These are phyloP conservation scores for Peronospora belbahrii DNA, from an alignment of 352 stramenopile genomes.

Conservation along the genomic window DNA sequence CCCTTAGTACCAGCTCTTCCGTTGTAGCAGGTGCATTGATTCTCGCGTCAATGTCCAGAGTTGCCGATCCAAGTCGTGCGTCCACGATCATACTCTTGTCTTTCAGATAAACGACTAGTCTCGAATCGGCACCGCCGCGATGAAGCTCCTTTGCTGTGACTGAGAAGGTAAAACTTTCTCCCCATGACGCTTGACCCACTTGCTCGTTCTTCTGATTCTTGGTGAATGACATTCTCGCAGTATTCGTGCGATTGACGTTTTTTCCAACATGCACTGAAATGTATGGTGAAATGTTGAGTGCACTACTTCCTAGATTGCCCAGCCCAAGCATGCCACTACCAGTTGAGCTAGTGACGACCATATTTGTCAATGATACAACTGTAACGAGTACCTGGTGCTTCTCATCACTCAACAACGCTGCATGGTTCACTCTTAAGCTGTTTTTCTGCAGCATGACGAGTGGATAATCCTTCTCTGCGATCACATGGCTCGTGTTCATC, in stretches of 20 bases:
- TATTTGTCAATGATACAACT: constrained; percentile 42
- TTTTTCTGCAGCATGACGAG: constrained; percentile 60
- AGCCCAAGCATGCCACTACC: constrained; percentile 59
- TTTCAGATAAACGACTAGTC: constrained; percentile 32
- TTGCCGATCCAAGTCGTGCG: constrained; percentile 23
- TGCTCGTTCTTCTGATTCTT: constrained; percentile 40
- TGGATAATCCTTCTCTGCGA: constrained; percentile 75
- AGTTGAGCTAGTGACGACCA: constrained; percentile 57
- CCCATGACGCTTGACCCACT: constrained; percentile 47
- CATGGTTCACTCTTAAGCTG: constrained; percentile 24
- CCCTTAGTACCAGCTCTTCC: constrained; percentile 28
- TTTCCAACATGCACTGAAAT: constrained; percentile 70
- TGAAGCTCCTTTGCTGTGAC: constrained; percentile 47
- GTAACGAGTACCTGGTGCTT: constrained; percentile 71
- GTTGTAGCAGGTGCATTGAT: constrained; percentile 15
- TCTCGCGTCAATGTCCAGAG: constrained; percentile 21
- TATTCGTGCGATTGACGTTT: constrained; percentile 62
- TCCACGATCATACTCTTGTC: constrained; percentile 38
- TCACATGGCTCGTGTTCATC: constrained; percentile 72
- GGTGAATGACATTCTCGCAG: constrained; percentile 53
- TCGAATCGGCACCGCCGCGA: constrained; percentile 20
- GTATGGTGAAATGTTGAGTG: constrained; percentile 73
- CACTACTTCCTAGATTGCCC: constrained; percentile 67
- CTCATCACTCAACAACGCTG: constrained; percentile 34
- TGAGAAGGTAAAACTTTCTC: constrained; percentile 78